Percentiles rank a stretch among this genome's conserved stretches.
Conservation (phyloP, 129 eudicot species). For the Logfia minima region DNA sequence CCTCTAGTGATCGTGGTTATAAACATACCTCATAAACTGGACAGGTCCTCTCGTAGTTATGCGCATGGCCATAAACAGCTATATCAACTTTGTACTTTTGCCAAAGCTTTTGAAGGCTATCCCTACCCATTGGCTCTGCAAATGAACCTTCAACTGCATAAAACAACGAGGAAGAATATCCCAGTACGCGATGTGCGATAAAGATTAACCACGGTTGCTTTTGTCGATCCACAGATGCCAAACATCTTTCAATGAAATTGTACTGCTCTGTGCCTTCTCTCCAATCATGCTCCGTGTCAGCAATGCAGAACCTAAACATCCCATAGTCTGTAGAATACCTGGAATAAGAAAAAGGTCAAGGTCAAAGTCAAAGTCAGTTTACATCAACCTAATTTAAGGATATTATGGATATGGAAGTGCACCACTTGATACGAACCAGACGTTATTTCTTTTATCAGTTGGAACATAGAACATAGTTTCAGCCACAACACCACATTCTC, state of each 20-base stretch:
- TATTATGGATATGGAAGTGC: neutral
- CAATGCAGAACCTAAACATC: slow-evolving; percentile 82
- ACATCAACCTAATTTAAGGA: neutral
- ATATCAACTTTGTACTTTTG: slow-evolving; percentile 76
- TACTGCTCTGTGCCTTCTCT: slow-evolving; percentile 76
- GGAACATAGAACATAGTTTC: slow-evolving; percentile 66
- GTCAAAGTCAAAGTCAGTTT: slow-evolving; percentile 15
- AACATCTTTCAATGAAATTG: slow-evolving; percentile 63
- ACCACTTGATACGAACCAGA: slow-evolving; percentile 47
- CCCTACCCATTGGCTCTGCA: slow-evolving; percentile 78
- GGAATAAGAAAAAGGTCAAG: neutral
- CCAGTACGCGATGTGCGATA: slow-evolving; percentile 65
- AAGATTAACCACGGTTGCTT: slow-evolving; percentile 82
- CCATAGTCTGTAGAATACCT: slow-evolving; percentile 82
- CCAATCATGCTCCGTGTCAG: slow-evolving; percentile 79
- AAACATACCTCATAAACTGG: slow-evolving; percentile 68
- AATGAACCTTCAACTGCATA: slow-evolving; percentile 61
- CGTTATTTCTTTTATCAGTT: slow-evolving; percentile 61
- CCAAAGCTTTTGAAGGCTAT: slow-evolving; percentile 74
- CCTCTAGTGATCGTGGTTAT: neutral
- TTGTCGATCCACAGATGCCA: slow-evolving; percentile 63
- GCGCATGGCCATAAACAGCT: slow-evolving; percentile 75
- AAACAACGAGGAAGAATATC: slow-evolving; percentile 56
- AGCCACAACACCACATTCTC: slow-evolving; percentile 79
- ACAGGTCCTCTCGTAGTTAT: slow-evolving; percentile 72